Evolutionary conservation across 1,284 basidiomycete species (phyloP).

Genomic region (Ustilago esculenta): DNA sequence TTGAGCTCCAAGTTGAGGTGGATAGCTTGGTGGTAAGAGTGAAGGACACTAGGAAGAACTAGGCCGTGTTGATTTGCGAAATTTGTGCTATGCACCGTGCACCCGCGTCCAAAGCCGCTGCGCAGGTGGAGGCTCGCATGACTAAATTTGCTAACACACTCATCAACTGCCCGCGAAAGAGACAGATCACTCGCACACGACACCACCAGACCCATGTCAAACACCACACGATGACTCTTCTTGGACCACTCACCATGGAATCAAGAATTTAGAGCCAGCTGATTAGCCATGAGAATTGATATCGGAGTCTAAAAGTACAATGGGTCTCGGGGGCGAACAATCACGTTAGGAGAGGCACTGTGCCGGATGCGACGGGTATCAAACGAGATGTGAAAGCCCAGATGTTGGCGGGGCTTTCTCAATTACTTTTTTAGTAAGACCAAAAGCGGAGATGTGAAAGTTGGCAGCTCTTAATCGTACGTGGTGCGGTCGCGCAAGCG

Average conservation of each 20-base stretch:
- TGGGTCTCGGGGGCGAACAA: too few relatives aligned
- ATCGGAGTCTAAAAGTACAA: too few relatives aligned
- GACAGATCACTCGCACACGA: slow-evolving; percentile 9
- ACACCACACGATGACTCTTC: too few relatives aligned
- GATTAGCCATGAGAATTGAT: neutral
- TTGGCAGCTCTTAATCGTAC: slow-evolving; percentile 32
- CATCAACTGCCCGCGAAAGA: neutral
- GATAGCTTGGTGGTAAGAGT: neutral
- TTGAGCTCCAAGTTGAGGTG: too few relatives aligned
- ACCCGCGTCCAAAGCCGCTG: slow-evolving; percentile 7
- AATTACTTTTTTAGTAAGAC: slow-evolving; percentile 4
- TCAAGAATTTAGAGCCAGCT: neutral
- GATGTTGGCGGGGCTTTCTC: too few relatives aligned
- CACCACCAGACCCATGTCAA: too few relatives aligned
- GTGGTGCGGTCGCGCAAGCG: slow-evolving; percentile 53
- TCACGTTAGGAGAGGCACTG: too few relatives aligned
- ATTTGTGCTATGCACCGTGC: slow-evolving; percentile 14
- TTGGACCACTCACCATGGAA: too few relatives aligned
- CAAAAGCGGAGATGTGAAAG: neutral
- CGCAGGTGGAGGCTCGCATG: slow-evolving; percentile 15
- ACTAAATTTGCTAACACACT: slow-evolving; percentile 2
- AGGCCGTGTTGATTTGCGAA: slow-evolving; percentile 1
- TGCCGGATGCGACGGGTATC: neutral
- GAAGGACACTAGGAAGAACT: slow-evolving; percentile 2
- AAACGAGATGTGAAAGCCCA: neutral